phyloP scores from a whole-genome alignment of 306 rosid genomes.

The cucumber (Cucumis sativus) region Cucumber_9930_V3 NC_026658.2:25758001-25758500 shows the following conservation, averaged over 20 bases:
- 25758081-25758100: slow-evolving; percentile 67
- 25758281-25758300: not conserved
- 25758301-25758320: not conserved
- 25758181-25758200: slow-evolving; percentile 66
- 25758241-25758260: slow-evolving; percentile 96
- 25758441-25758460: slow-evolving; percentile 75
- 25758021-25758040: slow-evolving; percentile 65
- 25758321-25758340: slow-evolving; percentile 5
- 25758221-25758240: slow-evolving; percentile 89
- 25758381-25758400: slow-evolving; percentile 88
- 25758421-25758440: slow-evolving; percentile 93
- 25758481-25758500: not conserved
- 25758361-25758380: slow-evolving; percentile 61
- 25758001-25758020: slow-evolving; percentile 10
- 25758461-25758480: not conserved
- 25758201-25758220: slow-evolving; percentile 94
- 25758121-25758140: not conserved
- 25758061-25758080: slow-evolving; percentile 77
- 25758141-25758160: not conserved
- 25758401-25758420: slow-evolving; percentile 76
- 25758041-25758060: slow-evolving; percentile 73
- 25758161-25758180: not conserved
- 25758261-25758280: slow-evolving; percentile 61
- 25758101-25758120: slow-evolving; percentile 29
- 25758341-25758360: slow-evolving; percentile 38